These are phyloP conservation scores for Ganoderma sinense DNA, from an alignment of 1,284 basidiomycete genomes.

Conservation along the genomic window DNA sequence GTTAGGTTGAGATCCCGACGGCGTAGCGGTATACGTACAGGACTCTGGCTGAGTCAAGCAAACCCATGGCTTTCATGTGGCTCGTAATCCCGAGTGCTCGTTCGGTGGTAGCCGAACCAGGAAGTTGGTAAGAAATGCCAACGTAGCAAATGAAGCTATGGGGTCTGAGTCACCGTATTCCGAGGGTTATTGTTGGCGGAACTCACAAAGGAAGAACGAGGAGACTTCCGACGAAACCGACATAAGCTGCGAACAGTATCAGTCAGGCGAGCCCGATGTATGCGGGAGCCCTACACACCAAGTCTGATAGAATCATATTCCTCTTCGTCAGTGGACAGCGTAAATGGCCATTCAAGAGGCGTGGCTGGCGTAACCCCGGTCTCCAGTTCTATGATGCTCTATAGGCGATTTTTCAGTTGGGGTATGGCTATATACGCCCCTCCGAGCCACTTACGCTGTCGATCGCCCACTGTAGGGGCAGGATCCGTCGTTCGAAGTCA, in stretches of 20 bases:
- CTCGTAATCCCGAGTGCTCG: slow-evolving; percentile 65
- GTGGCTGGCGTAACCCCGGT: slow-evolving; percentile 59
- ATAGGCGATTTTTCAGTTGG: not conserved
- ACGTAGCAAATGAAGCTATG: slow-evolving; percentile 63
- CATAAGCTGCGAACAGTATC: slow-evolving; percentile 53
- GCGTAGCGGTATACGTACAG: slow-evolving; percentile 46
- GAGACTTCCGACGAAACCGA: slow-evolving; percentile 65
- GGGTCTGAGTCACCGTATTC: slow-evolving; percentile 39
- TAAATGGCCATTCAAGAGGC: slow-evolving; percentile 77
- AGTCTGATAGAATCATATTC: slow-evolving; percentile 61
- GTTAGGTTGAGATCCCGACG: not conserved
- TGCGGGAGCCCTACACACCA: slow-evolving; percentile 47
- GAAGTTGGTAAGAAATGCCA: slow-evolving; percentile 76
- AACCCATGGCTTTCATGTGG: slow-evolving; percentile 79
- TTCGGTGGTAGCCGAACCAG: slow-evolving; percentile 70
- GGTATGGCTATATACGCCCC: not conserved
- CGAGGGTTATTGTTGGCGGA: not conserved
- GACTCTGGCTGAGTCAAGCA: slow-evolving; percentile 70
- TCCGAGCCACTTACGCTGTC: slow-evolving; percentile 59
- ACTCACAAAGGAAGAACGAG: slow-evolving; percentile 71
- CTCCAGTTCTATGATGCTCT: slow-evolving; percentile 74
- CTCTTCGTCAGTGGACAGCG: slow-evolving; percentile 69
- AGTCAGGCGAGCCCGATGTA: not conserved
- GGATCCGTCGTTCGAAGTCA: slow-evolving; percentile 71
- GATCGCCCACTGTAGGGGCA: slow-evolving; percentile 82